Base-by-base conservation (phyloP, 345 rosid genomes). In the Dipteronia dyeriana region DNA sequence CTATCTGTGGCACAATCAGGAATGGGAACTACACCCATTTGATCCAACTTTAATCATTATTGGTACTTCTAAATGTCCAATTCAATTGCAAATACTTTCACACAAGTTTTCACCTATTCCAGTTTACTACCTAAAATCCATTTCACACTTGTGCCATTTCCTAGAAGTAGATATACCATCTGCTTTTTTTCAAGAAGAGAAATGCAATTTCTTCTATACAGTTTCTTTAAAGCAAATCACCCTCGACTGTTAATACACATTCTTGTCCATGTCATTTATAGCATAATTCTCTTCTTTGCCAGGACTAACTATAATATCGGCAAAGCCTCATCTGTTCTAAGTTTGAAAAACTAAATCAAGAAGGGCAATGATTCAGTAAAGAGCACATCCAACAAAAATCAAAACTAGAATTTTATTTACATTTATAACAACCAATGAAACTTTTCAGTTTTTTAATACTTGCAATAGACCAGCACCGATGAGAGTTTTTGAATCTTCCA, bases 401-500 rank as follows among this genome's bases (percentile, higher is more conserved):
- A 45, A 49, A 20, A 73, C 68, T 10, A 6, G 14, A 25, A 31
- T 70, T 62, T 67, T 56, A 75, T 78, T 23, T 29, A 51, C 60
- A 53, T 51, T 57, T 2, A 73, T 56, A 71, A 38, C n/a, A 56
- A 31, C 23, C 73, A 70, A 63, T 19, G 63, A 41, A 64, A 45
- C 74, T 71, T 71, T 59, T 9, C 54, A 61, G 38, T 62, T 34
- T 76, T 64, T 53, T 41, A 41, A 41, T 26, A 70, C 41, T 8
- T 29, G 22, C 66, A 12, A 45, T 29, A 49, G 75, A 70, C 68
- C 69, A 61, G 23, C 9, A 29, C 56, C 68, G 72, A 54, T 70
- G 57, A 63, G 41, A 47, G 23, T 39, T 66, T 75, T 9, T 73
- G 61, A 70, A 67, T 67, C 80, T 76, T 49, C 81, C 11, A 41